Conservation (phyloP, 257 asterid species). For the Nicotiana paniculata region DNA sequence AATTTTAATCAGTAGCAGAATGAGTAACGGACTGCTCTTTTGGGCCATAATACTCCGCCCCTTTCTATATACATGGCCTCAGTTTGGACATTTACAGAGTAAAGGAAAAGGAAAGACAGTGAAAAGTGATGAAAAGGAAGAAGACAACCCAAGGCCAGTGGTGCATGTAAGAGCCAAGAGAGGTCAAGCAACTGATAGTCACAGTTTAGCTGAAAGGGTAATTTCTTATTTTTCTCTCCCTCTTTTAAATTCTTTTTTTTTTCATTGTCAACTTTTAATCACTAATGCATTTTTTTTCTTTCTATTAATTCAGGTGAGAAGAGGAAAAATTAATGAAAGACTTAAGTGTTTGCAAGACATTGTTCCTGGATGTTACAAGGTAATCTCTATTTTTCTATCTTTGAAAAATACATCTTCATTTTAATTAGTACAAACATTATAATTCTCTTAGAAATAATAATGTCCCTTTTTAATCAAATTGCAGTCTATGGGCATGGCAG, state of each 20-base stretch:
- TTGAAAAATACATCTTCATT: neutral
- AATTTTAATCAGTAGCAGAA: no score
- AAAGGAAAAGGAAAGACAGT: slow-evolving; percentile 37
- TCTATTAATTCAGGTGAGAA: slow-evolving; percentile 50
- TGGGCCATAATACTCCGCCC: no score
- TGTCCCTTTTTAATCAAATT: slow-evolving; percentile 6
- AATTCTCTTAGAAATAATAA: neutral
- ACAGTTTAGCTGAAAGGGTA: slow-evolving; percentile 93
- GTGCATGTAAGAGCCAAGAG: slow-evolving; percentile 84
- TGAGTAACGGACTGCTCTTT: no score
- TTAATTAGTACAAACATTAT: neutral
- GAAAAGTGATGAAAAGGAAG: slow-evolving; percentile 33
- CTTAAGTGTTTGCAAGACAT: slow-evolving; percentile 77
- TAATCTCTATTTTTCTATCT: neutral
- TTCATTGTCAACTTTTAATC: neutral
- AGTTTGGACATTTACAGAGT: neutral
- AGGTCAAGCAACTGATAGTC: slow-evolving; percentile 94
- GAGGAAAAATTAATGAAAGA: slow-evolving; percentile 79
- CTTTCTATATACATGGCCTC: neutral
- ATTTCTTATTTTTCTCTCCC: neutral
- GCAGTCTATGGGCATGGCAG: slow-evolving; percentile 96
- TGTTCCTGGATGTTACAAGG: slow-evolving; percentile 95
- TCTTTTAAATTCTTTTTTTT: neutral
- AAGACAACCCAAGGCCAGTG: slow-evolving; percentile 48
- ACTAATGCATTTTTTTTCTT: neutral